Evolutionary conservation across 257 asterid genomes (phyloP).

Genomic region (Parsonsia alboflavescens): DNA sequence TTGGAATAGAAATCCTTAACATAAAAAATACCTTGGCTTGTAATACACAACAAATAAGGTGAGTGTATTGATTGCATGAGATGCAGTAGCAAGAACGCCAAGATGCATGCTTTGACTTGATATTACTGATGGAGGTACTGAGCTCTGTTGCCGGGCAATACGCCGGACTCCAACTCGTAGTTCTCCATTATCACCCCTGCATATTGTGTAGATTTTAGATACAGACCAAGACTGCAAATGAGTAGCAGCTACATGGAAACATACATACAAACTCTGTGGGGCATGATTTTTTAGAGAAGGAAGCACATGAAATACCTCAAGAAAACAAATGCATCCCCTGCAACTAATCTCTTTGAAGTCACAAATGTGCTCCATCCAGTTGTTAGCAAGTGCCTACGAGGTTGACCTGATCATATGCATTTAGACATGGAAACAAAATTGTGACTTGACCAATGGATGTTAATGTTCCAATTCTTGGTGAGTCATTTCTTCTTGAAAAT

Average conservation of each 20-base stretch:
- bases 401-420: slow-evolving; percentile 54
- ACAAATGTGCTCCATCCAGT: slow-evolving; percentile 90
- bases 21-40: slow-evolving; percentile 59
- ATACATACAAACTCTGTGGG: not conserved
- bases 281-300: not conserved
- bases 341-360: slow-evolving; percentile 67
- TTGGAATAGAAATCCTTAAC: not conserved
- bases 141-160: slow-evolving; percentile 54
- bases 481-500: not conserved
- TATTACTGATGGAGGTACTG: slow-evolving; percentile 67
- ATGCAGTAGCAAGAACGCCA: slow-evolving; percentile 86
- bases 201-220: not conserved
- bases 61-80: slow-evolving; percentile 64
- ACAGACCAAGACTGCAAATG: no score
- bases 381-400: slow-evolving; percentile 70
- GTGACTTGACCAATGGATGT: not conserved
- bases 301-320: slow-evolving; percentile 44
- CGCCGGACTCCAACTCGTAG: slow-evolving; percentile 76
- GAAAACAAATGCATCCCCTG: slow-evolving; percentile 69
- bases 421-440: not conserved
- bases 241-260: not conserved
- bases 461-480: not conserved
- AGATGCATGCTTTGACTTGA: slow-evolving; percentile 94
- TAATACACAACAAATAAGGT: slow-evolving; percentile 62
- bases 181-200: slow-evolving; percentile 63